Base-by-base conservation (phyloP, 805 yeast genomes). In the Sugiyamaella smithiae region DNA sequence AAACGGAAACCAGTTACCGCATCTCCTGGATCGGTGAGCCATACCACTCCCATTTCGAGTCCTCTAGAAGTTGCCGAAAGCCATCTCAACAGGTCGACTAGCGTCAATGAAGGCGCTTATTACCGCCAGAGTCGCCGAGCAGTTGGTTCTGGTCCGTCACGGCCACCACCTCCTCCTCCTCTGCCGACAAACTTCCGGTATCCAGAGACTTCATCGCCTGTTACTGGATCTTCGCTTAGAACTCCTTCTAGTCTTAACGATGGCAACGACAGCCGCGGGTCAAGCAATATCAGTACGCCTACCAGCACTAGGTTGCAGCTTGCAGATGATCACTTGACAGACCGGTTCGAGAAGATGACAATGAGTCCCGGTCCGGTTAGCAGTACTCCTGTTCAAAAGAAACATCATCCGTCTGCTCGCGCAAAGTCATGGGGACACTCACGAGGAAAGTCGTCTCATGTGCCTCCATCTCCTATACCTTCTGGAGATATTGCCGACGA, bases 371-470 rank as follows among this genome's bases (percentile, higher is more conserved):
- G 25, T 4, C 26, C 41, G 14, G 14, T 12, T 12, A 36, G 20
- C 20, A 14, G 24, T 9, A 20, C 25, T 5, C 9, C 17, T 4
- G 20, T 17, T 14, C 17, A 25, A 14, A 47, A 50, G 24, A 50
- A 67, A 52, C 68, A 71, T 52, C 96, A 87, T 65, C 95, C 96
- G 31, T 80, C 88, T 11, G 95, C 95, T 0, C 78, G 96, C 59
- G 95, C 95, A 2, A 88, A 85, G 62, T 85, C 95, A 17, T 81
- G 87, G 43, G 89, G 90, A n/a, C 91, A 87, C 63, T 76, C 50
- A 20, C 46, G 57, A 14, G 32, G 45, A 16, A 46, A 4, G 37
- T 46, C 19, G 37, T 43, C 23, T 31, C 35, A 20, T 35, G 46
- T 24, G 20, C 37, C 44, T 22, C 36, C 26, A 19, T 45, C 45